A percentile compares a stretch with the other conserved stretches of the same genome.
phyloP scores from a whole-genome alignment of 805 yeast species.

The Soucietia sequanensis region DNA sequence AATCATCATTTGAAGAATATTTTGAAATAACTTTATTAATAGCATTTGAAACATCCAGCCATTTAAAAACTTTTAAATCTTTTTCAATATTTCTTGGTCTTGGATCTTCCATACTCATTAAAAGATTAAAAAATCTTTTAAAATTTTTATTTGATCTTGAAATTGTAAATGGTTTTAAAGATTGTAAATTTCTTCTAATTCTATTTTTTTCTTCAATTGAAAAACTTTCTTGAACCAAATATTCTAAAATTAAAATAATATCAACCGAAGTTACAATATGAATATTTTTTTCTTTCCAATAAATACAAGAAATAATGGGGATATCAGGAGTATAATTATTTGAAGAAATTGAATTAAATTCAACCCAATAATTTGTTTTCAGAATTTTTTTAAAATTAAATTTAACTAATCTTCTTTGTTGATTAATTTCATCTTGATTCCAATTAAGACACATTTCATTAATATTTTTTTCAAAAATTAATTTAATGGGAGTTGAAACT shows the following conservation, averaged over 20 bases:
- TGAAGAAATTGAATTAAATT: constrained; percentile 35
- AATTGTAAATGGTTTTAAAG: constrained; percentile 59
- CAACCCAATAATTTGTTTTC: constrained; percentile 30
- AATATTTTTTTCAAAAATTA: constrained; percentile 29
- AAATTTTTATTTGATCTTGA: constrained; percentile 41
- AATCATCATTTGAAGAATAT: constrained; percentile 33
- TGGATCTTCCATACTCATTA: constrained; percentile 63
- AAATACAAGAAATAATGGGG: constrained; percentile 58
- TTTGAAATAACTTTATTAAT: constrained; percentile 57
- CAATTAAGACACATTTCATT: constrained; percentile 42
- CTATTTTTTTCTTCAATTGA: constrained; percentile 69
- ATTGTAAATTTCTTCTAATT: constrained; percentile 64
- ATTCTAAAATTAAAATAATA: constrained; percentile 55
- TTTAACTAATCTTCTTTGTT: constrained; percentile 48
- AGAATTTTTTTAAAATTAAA: constrained; percentile 39
- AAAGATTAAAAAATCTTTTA: constrained; percentile 33
- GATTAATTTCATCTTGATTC: constrained; percentile 42
- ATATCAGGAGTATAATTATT: constrained; percentile 36
- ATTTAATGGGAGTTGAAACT: constrained; percentile 26
- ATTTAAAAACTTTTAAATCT: constrained; percentile 64
- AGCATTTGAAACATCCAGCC: constrained; percentile 55
- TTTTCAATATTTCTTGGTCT: constrained; percentile 70
- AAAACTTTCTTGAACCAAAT: constrained; percentile 53
- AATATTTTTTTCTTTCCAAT: constrained; percentile 48
- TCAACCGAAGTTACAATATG: constrained; percentile 66